Percentiles rank a stretch among this genome's conserved stretches.
Evolutionary conservation across 305 asterid species (phyloP).

Genomic region (Lippia alba): DNA sequence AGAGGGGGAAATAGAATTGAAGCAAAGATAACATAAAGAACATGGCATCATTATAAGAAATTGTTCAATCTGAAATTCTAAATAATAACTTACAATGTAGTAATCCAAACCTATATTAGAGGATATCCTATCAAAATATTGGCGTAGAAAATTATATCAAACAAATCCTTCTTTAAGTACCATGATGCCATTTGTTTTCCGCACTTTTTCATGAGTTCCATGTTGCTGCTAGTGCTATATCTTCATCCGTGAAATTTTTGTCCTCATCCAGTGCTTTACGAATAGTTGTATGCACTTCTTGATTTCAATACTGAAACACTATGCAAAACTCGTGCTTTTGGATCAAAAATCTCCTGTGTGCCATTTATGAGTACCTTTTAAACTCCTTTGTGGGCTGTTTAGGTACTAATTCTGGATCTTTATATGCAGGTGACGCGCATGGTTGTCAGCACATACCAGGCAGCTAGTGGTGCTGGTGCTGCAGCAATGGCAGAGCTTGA

Average conservation of each 20-base stretch:
- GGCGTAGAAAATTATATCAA: too few relatives aligned
- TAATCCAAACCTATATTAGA: background rate
- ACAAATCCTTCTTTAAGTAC: too few relatives aligned
- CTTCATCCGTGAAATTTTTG: too few relatives aligned
- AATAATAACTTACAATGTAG: too few relatives aligned
- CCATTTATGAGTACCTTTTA: background rate
- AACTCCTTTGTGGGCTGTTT: background rate
- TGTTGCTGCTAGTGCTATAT: too few relatives aligned
- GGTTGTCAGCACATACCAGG: conserved; percentile 98
- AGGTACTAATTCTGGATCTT: conserved; percentile 1
- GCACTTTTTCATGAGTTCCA: too few relatives aligned
- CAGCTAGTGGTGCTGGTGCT: conserved; percentile 99
- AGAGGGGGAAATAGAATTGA: background rate
- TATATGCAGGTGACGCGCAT: conserved; percentile 74
- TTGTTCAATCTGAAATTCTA: too few relatives aligned
- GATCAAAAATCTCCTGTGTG: conserved; percentile 1
- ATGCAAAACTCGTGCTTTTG: background rate
- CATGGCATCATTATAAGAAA: too few relatives aligned
- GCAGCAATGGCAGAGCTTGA: conserved; percentile 99
- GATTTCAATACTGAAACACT: background rate
- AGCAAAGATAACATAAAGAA: too few relatives aligned
- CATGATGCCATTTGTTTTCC: too few relatives aligned
- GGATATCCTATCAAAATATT: background rate
- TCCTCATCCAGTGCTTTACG: too few relatives aligned
- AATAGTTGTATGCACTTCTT: too few relatives aligned